Conservation (phyloP, 208 protist species). For the Angomonas deanei region DNA sequence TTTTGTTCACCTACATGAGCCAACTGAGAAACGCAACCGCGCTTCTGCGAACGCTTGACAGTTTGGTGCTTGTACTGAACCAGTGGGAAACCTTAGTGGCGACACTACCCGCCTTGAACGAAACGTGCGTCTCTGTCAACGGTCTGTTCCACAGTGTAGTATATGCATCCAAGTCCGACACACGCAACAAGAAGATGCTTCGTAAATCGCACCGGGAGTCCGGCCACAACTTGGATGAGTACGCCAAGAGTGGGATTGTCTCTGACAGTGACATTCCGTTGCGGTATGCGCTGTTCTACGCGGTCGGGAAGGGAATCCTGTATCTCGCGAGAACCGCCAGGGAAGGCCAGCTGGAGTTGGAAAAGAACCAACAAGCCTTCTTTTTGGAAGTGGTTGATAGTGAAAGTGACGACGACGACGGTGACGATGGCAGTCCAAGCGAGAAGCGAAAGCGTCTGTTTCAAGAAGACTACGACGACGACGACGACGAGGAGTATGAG, state of each 20-base stretch:
- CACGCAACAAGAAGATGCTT: background rate
- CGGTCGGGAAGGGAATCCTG: slow-evolving; percentile 21
- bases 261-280: slow-evolving; percentile 9
- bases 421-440: background rate
- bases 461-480: background rate
- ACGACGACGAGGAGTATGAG: background rate
- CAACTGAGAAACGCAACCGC: slow-evolving; percentile 18
- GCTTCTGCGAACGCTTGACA: slow-evolving; percentile 28
- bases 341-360: slow-evolving; percentile 4
- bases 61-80: slow-evolving; percentile 29
- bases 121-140: background rate
- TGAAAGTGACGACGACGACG: slow-evolving; percentile 10
- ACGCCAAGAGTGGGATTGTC: background rate
- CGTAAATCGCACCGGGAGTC: background rate
- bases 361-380: slow-evolving; percentile 9
- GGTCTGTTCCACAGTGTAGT: background rate
- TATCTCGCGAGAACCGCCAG: slow-evolving; percentile 5
- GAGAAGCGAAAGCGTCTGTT: background rate
- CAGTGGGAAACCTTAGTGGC: slow-evolving; percentile 3
- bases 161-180: background rate
- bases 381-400: slow-evolving; percentile 13
- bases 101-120: background rate
- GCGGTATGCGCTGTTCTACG: slow-evolving; percentile 23
- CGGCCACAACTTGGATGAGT: background rate
- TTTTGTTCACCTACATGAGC: slow-evolving; percentile 40